phyloP scores from a whole-genome alignment of 2,329 filamentous ascomycete species.

The Exutisphaerella laricina region DNA sequence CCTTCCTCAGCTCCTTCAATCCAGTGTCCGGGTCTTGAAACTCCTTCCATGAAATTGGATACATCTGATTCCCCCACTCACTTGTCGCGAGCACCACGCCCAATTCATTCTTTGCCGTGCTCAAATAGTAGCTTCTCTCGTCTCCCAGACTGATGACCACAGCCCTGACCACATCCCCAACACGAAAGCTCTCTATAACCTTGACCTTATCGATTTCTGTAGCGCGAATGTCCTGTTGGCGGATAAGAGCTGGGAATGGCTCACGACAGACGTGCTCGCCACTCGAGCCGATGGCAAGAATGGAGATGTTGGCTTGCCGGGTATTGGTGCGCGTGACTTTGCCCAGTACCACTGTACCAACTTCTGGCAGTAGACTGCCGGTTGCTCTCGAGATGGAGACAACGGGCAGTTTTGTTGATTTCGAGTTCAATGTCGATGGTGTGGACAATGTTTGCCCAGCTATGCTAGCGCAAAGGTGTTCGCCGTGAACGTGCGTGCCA shows the following conservation, averaged over 20 bases:
- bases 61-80: slow-evolving; percentile 84
- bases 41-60: slow-evolving; percentile 91
- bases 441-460: slow-evolving; percentile 53
- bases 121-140: slow-evolving; percentile 92
- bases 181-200: slow-evolving; percentile 84
- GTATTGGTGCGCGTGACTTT: slow-evolving; percentile 80
- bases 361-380: slow-evolving; percentile 76
- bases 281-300: slow-evolving; percentile 68
- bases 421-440: slow-evolving; percentile 43
- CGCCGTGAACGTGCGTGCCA: slow-evolving; percentile 75
- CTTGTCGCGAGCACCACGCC: slow-evolving; percentile 92
- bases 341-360: slow-evolving; percentile 74
- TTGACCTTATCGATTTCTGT: slow-evolving; percentile 95
- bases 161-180: slow-evolving; percentile 85
- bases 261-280: slow-evolving; percentile 27
- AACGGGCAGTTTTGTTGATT: slow-evolving; percentile 44
- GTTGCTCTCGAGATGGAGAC: slow-evolving; percentile 42
- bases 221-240: slow-evolving; percentile 76
- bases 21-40: slow-evolving; percentile 80
- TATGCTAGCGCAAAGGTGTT: slow-evolving; percentile 74
- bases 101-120: slow-evolving; percentile 82
- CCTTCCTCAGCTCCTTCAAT: slow-evolving; percentile 73
- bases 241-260: slow-evolving; percentile 31
- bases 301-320: slow-evolving; percentile 77
- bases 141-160: slow-evolving; percentile 81